These are phyloP conservation scores for Withania somnifera DNA, from an alignment of 305 asterid species.

Conservation along the genomic window DNA sequence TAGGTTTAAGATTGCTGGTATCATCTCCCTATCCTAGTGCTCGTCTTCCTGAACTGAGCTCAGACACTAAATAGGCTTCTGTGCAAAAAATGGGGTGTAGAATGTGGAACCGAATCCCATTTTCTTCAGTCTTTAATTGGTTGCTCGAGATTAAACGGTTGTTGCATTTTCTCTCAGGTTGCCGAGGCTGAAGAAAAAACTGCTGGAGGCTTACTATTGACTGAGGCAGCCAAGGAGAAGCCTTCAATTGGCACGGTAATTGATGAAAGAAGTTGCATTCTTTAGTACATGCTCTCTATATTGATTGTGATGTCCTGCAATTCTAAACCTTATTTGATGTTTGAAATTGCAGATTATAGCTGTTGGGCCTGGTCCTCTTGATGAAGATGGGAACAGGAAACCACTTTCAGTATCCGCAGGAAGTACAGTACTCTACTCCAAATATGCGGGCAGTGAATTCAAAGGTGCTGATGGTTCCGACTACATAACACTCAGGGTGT, in stretches of 20 bases:
- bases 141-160: not conserved
- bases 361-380: slow-evolving; percentile 80
- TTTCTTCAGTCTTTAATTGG: not conserved
- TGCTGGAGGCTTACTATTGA: slow-evolving; percentile 74
- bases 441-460: slow-evolving; percentile 86
- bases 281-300: not conserved
- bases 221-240: slow-evolving; percentile 75
- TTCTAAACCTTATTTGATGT: not conserved
- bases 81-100: too few species aligned
- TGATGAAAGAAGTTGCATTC: not conserved
- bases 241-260: slow-evolving; percentile 88
- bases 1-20: not conserved
- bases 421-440: slow-evolving; percentile 40
- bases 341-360: slow-evolving; percentile 38
- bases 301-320: not conserved
- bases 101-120: too few species aligned
- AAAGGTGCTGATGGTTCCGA: slow-evolving; percentile 71
- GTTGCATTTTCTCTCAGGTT: slow-evolving; percentile 31
- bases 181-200: slow-evolving; percentile 76
- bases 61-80: too few species aligned
- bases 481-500: slow-evolving; percentile 57
- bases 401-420: slow-evolving; percentile 27
- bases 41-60: not conserved
- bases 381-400: slow-evolving; percentile 75
- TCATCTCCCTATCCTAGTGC: not conserved